A percentile compares a stretch with the other conserved stretches of the same genome.
These are phyloP conservation scores for Cordyceps tenuipes DNA, from an alignment of 2,329 filamentous ascomycete species.

Conservation along the genomic window DNA sequence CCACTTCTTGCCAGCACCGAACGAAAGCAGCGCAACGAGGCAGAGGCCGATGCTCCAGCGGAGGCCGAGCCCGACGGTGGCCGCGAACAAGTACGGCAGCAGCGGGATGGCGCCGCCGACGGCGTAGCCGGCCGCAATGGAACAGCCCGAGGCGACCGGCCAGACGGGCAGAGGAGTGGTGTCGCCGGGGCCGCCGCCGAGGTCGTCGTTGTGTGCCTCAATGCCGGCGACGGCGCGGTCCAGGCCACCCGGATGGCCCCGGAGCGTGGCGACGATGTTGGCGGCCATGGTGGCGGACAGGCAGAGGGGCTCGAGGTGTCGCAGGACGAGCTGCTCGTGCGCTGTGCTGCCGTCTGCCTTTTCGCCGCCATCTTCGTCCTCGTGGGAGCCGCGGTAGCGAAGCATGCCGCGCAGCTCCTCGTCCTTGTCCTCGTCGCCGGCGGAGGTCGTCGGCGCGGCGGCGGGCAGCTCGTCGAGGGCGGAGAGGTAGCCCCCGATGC, in stretches of 20 bases:
- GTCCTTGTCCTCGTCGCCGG: conserved; percentile 14
- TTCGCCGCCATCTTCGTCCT: conserved; percentile 11
- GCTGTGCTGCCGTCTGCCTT: conserved; percentile 11
- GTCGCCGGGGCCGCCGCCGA: background rate
- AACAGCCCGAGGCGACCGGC: conserved; percentile 44
- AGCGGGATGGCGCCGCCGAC: conserved; percentile 55
- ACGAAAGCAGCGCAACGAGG: conserved; percentile 44
- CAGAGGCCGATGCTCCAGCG: conserved; percentile 47
- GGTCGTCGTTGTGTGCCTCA: conserved; percentile 12
- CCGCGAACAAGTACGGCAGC: conserved; percentile 51
- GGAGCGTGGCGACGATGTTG: conserved; percentile 20
- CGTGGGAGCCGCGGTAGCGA: conserved; percentile 6
- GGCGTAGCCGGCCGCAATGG: conserved; percentile 54
- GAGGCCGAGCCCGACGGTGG: conserved; percentile 32
- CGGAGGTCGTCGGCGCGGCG: conserved; percentile 1
- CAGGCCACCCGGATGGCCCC: conserved; percentile 24
- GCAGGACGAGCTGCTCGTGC: conserved; percentile 20
- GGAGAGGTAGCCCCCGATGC: conserved; percentile 60
- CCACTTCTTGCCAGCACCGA: conserved; percentile 48
- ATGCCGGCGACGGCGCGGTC: conserved; percentile 17
- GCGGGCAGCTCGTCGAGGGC: conserved; percentile 33
- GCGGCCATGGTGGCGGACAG: conserved; percentile 18
- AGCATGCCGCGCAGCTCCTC: conserved; percentile 22
- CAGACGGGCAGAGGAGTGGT: conserved; percentile 16
- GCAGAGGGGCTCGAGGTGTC: conserved; percentile 25